Conservation (phyloP, 257 asterid genomes). For the Fraxinus pennsylvanica region DNA sequence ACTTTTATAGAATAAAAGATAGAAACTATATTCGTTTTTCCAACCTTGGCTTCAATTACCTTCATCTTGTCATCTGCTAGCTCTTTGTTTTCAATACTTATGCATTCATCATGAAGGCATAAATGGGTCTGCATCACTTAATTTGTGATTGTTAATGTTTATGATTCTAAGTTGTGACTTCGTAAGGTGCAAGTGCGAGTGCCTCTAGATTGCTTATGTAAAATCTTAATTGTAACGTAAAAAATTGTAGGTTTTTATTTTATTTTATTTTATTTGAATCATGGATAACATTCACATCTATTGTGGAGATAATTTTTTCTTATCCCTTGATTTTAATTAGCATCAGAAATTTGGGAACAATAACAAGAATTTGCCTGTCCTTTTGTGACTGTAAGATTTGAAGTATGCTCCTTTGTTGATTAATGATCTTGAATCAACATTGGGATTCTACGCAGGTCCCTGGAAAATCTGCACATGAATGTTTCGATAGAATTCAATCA, state of each 20-base stretch:
- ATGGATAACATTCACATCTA: neutral
- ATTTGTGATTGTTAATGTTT: neutral
- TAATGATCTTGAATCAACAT: slow-evolving; percentile 10
- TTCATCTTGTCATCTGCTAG: neutral
- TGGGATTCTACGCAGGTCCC: slow-evolving; percentile 63
- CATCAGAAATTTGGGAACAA: neutral
- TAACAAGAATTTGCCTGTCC: neutral
- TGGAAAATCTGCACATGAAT: slow-evolving; percentile 87
- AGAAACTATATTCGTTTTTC: neutral
- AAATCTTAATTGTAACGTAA: neutral
- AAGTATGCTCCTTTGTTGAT: neutral
- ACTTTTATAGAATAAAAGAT: neutral
- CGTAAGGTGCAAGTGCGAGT: neutral
- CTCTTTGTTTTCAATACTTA: neutral
- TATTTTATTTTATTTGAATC: neutral
- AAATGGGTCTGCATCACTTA: neutral
- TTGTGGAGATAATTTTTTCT: neutral
- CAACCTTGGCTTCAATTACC: neutral
- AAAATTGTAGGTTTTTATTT: neutral
- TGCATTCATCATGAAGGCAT: neutral
- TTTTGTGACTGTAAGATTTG: neutral
- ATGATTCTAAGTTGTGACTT: neutral
- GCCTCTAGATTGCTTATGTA: neutral
- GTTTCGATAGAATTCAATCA: slow-evolving; percentile 68
- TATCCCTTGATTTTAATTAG: neutral